Conservation (phyloP, 1,139 yeast species). For the Yamadazyma atlantica region DNA sequence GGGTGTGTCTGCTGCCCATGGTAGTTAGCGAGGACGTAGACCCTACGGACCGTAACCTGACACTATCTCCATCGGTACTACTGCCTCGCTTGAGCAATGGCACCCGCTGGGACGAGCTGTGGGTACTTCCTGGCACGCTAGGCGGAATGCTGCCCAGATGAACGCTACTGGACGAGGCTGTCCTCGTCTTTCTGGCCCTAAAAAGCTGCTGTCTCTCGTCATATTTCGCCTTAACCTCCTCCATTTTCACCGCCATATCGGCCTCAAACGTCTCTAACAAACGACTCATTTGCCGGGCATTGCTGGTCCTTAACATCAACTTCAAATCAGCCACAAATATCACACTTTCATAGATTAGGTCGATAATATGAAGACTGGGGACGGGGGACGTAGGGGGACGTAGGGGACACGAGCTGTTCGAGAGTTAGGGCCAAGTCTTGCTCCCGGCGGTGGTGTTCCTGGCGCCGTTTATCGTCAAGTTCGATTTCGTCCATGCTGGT, state of each 20-base stretch:
- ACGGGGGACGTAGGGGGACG: constrained; percentile 49
- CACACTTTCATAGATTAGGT: constrained; percentile 58
- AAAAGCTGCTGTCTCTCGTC: constrained; percentile 8
- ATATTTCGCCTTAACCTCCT: constrained; percentile 9
- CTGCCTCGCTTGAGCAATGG: constrained; percentile 8
- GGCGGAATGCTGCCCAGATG: constrained; percentile 5
- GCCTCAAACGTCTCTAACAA: constrained; percentile 36
- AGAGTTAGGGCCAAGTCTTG: constrained; percentile 32
- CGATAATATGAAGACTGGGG: constrained; percentile 56
- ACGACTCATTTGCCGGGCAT: constrained; percentile 57
- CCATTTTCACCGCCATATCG: constrained; percentile 24
- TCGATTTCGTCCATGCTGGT: constrained; percentile 10
- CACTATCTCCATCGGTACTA: constrained; percentile 10
- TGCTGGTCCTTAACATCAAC: constrained; percentile 59
- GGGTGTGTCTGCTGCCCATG: constrained; percentile 7
- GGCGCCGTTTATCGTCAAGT: constrained; percentile 9
- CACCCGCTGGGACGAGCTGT: no score
- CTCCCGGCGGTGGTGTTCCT: constrained; percentile 13
- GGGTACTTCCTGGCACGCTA: no score
- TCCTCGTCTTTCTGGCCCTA: constrained; percentile 7
- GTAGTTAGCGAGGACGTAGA: constrained; percentile 12
- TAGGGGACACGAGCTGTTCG: constrained; percentile 54
- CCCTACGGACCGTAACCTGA: constrained; percentile 7
- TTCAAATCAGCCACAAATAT: constrained; percentile 63
- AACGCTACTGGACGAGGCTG: constrained; percentile 5